Conservation (phyloP, 176 grass and related monocot species). For the Melocanna baccifera region DNA sequence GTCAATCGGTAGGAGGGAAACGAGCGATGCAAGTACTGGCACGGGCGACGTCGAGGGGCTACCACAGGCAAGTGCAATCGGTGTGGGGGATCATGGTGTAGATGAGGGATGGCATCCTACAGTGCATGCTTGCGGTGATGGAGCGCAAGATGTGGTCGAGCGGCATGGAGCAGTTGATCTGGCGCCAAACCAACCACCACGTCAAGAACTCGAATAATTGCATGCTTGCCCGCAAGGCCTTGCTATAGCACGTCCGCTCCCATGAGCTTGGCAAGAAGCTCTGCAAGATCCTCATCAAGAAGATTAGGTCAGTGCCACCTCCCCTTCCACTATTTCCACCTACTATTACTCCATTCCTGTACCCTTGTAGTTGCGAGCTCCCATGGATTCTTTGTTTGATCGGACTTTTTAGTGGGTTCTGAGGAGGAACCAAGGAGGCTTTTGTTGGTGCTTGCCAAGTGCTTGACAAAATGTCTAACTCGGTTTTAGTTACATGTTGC, state of each 20-base stretch:
- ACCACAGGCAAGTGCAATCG: conserved; percentile 18
- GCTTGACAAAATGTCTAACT: conserved; percentile 23
- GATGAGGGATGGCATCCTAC: conserved; percentile 79
- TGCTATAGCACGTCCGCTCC: conserved; percentile 66
- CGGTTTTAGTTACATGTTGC: neutral
- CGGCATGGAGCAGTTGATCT: conserved; percentile 81
- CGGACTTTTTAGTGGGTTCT: neutral
- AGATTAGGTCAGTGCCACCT: conserved; percentile 62
- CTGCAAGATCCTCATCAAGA: conserved; percentile 74
- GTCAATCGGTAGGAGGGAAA: no score
- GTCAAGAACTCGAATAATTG: conserved; percentile 94
- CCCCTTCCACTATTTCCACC: no score
- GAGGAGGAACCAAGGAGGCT: neutral
- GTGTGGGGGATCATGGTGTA: conserved; percentile 66
- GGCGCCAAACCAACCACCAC: conserved; percentile 52
- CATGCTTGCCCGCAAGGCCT: conserved; percentile 79
- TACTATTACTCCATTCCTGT: no score
- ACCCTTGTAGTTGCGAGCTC: neutral
- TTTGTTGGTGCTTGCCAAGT: neutral
- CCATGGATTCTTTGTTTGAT: neutral
- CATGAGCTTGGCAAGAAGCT: conserved; percentile 83
- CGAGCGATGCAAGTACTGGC: no score
- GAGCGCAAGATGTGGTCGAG: conserved; percentile 71
- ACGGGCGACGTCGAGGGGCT: no score
- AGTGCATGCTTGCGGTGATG: conserved; percentile 64